Base-by-base conservation (phyloP, 768 basidiomycete species). In the Suillus tomentosus region DNA sequence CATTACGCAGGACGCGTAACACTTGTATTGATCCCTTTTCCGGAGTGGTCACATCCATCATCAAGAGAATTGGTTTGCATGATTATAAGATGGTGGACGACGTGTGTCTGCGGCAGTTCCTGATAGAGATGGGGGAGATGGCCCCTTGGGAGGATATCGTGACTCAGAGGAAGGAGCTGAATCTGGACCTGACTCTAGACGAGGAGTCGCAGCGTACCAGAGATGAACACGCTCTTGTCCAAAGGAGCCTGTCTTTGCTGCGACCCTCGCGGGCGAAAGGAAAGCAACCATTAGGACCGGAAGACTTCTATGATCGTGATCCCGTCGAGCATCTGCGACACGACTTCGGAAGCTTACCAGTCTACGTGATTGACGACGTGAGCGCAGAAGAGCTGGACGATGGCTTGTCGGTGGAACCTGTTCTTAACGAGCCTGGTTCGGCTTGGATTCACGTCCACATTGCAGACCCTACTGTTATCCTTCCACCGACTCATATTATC, bases 361-460 rank as follows among this genome's bases (percentile, higher is more conserved):
- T 94, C 5, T 99, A 89, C 73, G 89, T 96, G 22, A 88, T 99
- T 62, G 97, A 99, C 71, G 92, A 94, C 65, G 67, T 80, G 0
- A 72, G 70, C 8, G 95, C 97, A 0, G 77, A 90, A 69, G 97
- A 99, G 71, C 82, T 99, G 24, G 97, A 99, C 72, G 97, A 99
- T 73, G 97, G 95, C 3, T 70, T 99, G 39, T 96, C 95, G 2
- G 71, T 98, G 37, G 92, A 96, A 67, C 71, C 77, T n/a, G 81
- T 89, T 39, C 80, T 83, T 5, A 77, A 77, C 4, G 86, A 91
- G 56, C 85, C 86, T 2, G 84, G 81, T 17, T 81, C 75, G 22
- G 72, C 77, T 53, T 99, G 97, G 96, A 72, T 96, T 13, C 96
- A 98, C 69, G 81, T 90, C 31, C 97, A 99, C 72, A 83, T 99